Evolutionary conservation across 495 filamentous ascomycete genomes (phyloP).

Genomic region (Rhizodiscina lignyota): DNA sequence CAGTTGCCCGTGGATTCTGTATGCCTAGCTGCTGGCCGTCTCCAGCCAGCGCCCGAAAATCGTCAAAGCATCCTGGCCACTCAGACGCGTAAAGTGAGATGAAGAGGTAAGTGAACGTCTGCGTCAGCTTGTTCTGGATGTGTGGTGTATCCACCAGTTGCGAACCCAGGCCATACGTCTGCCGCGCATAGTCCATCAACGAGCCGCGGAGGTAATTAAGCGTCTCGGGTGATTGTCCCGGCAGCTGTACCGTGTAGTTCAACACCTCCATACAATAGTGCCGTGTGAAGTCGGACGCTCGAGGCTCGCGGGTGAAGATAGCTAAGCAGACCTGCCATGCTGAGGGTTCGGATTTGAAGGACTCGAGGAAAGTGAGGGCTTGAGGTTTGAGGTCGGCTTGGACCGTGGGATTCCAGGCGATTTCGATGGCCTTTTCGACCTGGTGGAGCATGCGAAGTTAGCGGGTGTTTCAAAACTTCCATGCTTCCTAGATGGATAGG

Average conservation of each 20-base stretch:
- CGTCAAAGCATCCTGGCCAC: conserved; percentile 80
- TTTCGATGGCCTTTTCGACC: conserved; percentile 86
- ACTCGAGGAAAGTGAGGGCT: conserved; percentile 76
- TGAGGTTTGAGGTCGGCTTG: conserved; percentile 61
- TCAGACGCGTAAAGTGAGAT: conserved; percentile 62
- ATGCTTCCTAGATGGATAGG: too few species aligned
- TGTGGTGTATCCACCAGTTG: conserved; percentile 44
- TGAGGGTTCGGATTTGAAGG: conserved; percentile 56
- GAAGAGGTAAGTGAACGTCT: conserved; percentile 88
- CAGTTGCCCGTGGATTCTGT: conserved; percentile 50
- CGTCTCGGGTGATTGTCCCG: conserved; percentile 48
- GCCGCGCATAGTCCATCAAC: conserved; percentile 58
- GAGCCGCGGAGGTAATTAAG: conserved; percentile 56
- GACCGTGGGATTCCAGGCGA: conserved; percentile 64
- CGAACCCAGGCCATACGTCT: conserved; percentile 39
- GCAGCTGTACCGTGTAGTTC: conserved; percentile 71
- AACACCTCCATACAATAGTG: conserved; percentile 79
- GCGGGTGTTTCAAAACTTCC: too few species aligned
- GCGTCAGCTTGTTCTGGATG: conserved; percentile 93
- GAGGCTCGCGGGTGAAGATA: conserved; percentile 73
- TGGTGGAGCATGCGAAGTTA: too few species aligned
- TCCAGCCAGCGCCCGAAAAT: conserved; percentile 51
- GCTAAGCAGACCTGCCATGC: conserved; percentile 75
- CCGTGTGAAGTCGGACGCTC: conserved; percentile 64
- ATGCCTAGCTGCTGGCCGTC: conserved; percentile 20